These are phyloP conservation scores for Ceratobasidium sp. DNA, from an alignment of 1,284 basidiomycete species.

Conservation along the genomic window DNA sequence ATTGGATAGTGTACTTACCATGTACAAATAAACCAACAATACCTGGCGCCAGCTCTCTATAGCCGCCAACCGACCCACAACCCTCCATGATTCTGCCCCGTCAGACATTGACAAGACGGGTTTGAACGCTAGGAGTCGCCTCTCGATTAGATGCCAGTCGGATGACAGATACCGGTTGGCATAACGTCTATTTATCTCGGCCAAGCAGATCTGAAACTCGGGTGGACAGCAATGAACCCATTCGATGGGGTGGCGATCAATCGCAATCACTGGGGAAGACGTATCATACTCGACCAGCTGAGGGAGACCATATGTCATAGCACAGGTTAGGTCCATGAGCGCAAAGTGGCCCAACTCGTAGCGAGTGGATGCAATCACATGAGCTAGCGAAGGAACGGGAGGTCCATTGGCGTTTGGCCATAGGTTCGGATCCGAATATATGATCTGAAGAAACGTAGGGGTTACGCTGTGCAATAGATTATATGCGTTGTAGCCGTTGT, in stretches of 20 bases:
- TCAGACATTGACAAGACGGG: too few species aligned
- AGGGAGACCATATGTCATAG: conserved; percentile 17
- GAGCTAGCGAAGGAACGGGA: background rate
- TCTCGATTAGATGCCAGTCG: conserved; percentile 11
- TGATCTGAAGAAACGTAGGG: conserved; percentile 5
- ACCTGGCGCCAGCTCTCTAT: conserved; percentile 27
- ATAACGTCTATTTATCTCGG: conserved; percentile 4
- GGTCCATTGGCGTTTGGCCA: background rate
- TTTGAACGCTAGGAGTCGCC: too few species aligned
- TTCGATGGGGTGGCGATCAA: background rate
- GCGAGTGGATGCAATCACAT: background rate
- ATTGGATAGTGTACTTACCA: background rate
- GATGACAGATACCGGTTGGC: background rate
- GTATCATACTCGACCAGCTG: conserved; percentile 21
- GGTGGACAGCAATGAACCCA: conserved; percentile 23
- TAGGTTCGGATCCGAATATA: conserved; percentile 4
- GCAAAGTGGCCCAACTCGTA: conserved; percentile 11
- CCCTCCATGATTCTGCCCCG: conserved; percentile 12
- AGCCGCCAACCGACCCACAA: background rate
- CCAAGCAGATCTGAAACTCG: conserved; percentile 10
- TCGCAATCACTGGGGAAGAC: background rate
- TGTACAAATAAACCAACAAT: conserved; percentile 20
- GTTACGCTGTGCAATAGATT: conserved; percentile 3
- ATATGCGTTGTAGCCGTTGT: background rate
- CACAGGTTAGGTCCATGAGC: conserved; percentile 1